Evolutionary conservation across 352 stramenopile genomes (phyloP), one percentile per base, ranked within the genome.

Genomic region (Globisporangium middletonii): DNA sequence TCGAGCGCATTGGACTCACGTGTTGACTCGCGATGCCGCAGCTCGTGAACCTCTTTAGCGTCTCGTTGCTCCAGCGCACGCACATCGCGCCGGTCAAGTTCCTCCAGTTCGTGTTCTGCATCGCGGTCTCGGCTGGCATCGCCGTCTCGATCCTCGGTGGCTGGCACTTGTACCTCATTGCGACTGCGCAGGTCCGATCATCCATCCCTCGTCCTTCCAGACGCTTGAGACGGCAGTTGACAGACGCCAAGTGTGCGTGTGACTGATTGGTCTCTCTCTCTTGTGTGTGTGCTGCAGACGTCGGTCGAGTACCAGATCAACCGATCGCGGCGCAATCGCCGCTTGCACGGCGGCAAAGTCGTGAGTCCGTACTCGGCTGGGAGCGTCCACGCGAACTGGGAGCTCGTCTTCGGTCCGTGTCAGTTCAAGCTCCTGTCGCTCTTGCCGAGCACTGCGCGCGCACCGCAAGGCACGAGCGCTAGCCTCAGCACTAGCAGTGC

Each of bases 281-380:
- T 30, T 50, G 4, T 33, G 12, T 35, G 47, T 15, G 27, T 19
- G 15, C 15, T 3, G 15, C 63, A 93, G 83, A 92, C 83, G 1
- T 90, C 83, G 9, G 75, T 94, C 6, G 83, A 94, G 57, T 64
- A 83, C 54, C 83, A 92, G 47, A 89, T 94, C 60, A 94, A 92
- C 59, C 75, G 83, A 2, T 86, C 73, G 18, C 64, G 66, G 13
- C 67, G 71, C 41, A 79, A 76, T 37, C 72, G 73, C 18, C 70
- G 74, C 35, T 68, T 75, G 35, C 68, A 85, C 50, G 71, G 69
- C 16, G 76, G 76, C 38, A 75, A 77, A 63, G 64, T 70, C 9
- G 53, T 84, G 19, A 92, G 79, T 46, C 77, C 83, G 18, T 92
- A 92, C 59, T 73, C 64, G 23, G 73, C 64, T 7, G 81, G 81